Evolutionary conservation across 2,329 filamentous ascomycete genomes (phyloP), one percentile per base, ranked within the genome.

Genomic region (Cyclaneusma minus): DNA sequence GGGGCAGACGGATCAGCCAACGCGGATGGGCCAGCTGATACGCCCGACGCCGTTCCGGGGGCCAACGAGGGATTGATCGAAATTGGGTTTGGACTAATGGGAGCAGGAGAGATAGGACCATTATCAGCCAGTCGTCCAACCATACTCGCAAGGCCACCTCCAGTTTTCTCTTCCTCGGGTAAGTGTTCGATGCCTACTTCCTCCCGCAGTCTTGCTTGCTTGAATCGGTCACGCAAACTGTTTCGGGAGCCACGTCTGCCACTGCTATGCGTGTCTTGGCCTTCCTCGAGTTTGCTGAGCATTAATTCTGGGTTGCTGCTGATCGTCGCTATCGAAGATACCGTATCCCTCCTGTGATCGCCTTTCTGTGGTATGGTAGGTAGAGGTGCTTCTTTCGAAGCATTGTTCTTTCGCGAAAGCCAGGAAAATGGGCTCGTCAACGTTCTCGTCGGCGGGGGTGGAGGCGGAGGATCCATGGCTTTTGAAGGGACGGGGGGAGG

Each of bases 341-440:
- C 71, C 1, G 83, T 92, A 43, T 87, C 82, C 45, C 82, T 64
- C 39, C 76, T 57, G 21, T 53, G 53, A 13, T 52, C 48, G n/a
- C 37, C 32, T n/a, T 41, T 30, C 2, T 44, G 39, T 13, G 39
- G 32, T 21, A 27, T 15, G 14, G 14, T 47, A 38, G 17, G 44
- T 35, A 33, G 34, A 11, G 76, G 64, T 12, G 46, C 42, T 6
- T 69, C 61, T 36, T 64, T 64, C 4, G 62, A 57, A 45, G 63
- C 66, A 18, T 63, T 61, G 7, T 70, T 68, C 47, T 64, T 75
- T 38, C 82, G 62, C 16, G 81, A 82, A 20, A 91, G 64, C 74
- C 81, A 87, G 20, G 81, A 70, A 42, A 92, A 91, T n/a, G 79
- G 82, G 39, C 81, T 82, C 6, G 81, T 85, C 29, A 91, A 66